Evolutionary conservation across 805 yeast genomes (phyloP), one percentile per base, ranked within the genome.

Genomic region (Hanseniaspora valbyensis): DNA sequence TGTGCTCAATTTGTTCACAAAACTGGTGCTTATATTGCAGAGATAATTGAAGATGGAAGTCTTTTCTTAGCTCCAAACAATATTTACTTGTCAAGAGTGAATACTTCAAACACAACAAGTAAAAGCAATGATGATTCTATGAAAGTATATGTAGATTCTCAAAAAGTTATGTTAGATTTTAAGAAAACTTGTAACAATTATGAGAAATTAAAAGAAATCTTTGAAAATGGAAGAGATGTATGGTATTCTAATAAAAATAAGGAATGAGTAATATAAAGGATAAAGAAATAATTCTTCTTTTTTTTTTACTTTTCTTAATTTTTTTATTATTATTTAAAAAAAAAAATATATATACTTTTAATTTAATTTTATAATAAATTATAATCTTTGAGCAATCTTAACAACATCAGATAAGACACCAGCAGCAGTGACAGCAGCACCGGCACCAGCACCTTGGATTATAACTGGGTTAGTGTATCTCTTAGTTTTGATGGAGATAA

Each of bases 391-490:
- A 40, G 94, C 95, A 59, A 87, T 81, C 73, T 87, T 92, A 64
- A 92, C 76, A 33, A 85, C 81, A 65, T 92, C 99, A 49, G 94
- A 95, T 57, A 92, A 75, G 40, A 92, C 96, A 68, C 98, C 99
- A 59, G 82, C 81, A 53, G 85, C 84, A 29, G 84, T 79, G 42
- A 80, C 85, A 16, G 70, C 83, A 42, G 80, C 81, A 62, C 94
- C 92, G 59, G 95, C 77, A 59, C 95, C 99, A 29, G 99, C 98
- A 69, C 99, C 99, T 74, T 92, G 98, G 60, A 92, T 76, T 55
- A 92, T 82, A 65, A 92, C 74, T 49, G 98, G 98, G 68, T 86
- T 87, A 37, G 82, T 77, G 69, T 92, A 92, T 71, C 99, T 83
- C 65, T 85, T 80, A 29, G 96, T 83, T 66, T 80, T 81, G 70